Conservation (phyloP, 208 protist genomes). For the Trypanosoma boissoni region DNA sequence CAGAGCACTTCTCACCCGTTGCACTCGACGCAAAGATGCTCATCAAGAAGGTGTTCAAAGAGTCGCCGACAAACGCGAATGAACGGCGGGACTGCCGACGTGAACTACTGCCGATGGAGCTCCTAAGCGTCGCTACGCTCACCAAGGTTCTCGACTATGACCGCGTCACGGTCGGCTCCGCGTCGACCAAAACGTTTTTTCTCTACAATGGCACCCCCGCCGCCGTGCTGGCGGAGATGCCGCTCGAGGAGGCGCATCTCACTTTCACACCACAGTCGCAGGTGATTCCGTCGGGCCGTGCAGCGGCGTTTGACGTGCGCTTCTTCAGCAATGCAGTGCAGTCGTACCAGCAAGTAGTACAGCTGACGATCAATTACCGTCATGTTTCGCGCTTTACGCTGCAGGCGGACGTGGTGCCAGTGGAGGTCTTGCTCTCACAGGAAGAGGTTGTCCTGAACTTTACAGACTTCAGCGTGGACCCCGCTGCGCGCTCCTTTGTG, state of each 20-base stretch:
- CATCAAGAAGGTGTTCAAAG: constrained; percentile 82
- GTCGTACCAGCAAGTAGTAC: constrained; percentile 81
- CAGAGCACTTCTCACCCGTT: constrained; percentile 44
- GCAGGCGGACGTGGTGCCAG: constrained; percentile 87
- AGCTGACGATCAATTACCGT: constrained; percentile 84
- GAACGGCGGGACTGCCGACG: constrained; percentile 91
- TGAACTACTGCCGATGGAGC: constrained; percentile 84
- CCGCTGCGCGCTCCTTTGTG: constrained; percentile 56
- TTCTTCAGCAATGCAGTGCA: constrained; percentile 66
- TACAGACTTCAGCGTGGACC: constrained; percentile 59
- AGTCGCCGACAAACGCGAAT: constrained; percentile 61
- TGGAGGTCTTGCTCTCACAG: constrained; percentile 85
- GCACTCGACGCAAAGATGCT: constrained; percentile 77
- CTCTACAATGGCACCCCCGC: constrained; percentile 89
- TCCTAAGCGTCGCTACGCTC: constrained; percentile 72
- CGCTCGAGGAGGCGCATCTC: constrained; percentile 63
- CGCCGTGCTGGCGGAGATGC: constrained; percentile 72
- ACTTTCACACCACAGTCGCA: constrained; percentile 69
- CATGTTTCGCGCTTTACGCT: constrained; percentile 88
- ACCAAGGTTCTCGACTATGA: constrained; percentile 89
- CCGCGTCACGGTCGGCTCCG: constrained; percentile 82
- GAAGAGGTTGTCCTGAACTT: constrained; percentile 84
- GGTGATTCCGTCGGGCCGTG: constrained; percentile 86
- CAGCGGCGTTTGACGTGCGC: constrained; percentile 90
- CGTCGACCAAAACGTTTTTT: constrained; percentile 76